These are phyloP conservation scores for Salix viminalis DNA, from an alignment of 345 rosid genomes.

Conservation along the genomic window DNA sequence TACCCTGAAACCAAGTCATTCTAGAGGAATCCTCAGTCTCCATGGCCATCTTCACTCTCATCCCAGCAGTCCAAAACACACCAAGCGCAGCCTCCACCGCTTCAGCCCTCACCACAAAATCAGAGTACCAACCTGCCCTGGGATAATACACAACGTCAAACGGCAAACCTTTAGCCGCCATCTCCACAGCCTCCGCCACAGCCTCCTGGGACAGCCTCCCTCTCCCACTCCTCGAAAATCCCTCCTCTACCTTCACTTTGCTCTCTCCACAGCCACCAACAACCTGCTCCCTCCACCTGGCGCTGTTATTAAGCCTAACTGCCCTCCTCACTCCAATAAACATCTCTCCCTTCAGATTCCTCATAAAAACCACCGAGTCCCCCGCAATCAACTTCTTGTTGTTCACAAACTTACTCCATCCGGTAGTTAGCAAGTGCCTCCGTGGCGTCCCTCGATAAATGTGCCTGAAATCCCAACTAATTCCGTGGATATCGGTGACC, in stretches of 20 bases:
- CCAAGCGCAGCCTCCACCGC: constrained; percentile 58
- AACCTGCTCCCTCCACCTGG: constrained; percentile 48
- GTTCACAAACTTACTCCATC: constrained; percentile 96
- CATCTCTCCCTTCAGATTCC: constrained; percentile 45
- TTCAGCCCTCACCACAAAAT: constrained; percentile 76
- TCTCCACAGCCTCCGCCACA: constrained; percentile 49
- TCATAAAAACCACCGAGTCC: constrained; percentile 84
- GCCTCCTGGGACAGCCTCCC: constrained; percentile 47
- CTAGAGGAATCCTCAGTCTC: constrained; percentile 80
- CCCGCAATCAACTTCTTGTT: constrained; percentile 82
- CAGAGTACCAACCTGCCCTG: constrained; percentile 53
- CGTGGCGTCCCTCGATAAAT: constrained; percentile 89
- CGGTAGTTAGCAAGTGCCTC: constrained; percentile 80
- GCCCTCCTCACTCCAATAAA: constrained; percentile 67
- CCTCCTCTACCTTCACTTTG: constrained; percentile 18
- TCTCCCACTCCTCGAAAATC: constrained; percentile 35
- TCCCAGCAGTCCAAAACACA: constrained; percentile 53
- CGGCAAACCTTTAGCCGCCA: constrained; percentile 49
- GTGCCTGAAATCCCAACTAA: constrained; percentile 73
- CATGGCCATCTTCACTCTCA: constrained; percentile 72
- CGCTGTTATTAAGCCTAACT: constrained; percentile 24
- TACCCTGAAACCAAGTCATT: constrained; percentile 75
- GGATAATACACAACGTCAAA: constrained; percentile 86
- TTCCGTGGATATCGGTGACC: constrained; percentile 67
- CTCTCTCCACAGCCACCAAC: constrained; percentile 16